These are phyloP conservation scores for Quercus mongolica DNA, from an alignment of 306 rosid species.

Conservation along the genomic window DNA sequence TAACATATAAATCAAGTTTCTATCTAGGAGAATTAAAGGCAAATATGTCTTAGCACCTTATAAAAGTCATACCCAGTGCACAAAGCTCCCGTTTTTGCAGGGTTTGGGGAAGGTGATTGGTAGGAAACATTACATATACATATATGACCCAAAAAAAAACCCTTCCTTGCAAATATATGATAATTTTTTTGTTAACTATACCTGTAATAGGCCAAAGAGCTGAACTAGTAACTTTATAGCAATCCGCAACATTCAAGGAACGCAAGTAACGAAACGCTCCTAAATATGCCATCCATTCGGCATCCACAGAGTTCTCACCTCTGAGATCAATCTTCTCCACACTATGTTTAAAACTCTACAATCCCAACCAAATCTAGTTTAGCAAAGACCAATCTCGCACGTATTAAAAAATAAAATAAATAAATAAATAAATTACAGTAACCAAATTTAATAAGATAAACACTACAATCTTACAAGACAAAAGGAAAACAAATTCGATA, in stretches of 20 bases:
- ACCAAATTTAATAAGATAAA: neutral
- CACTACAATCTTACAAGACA: neutral
- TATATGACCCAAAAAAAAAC: neutral
- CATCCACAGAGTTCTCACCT: conserved; percentile 54
- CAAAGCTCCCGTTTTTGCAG: too few species aligned
- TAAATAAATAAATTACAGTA: neutral
- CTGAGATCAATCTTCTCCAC: conserved; percentile 71
- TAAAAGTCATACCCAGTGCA: too few species aligned
- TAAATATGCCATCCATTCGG: conserved; percentile 93
- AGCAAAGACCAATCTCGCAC: neutral
- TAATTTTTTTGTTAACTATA: conserved; percentile 8
- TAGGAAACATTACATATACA: too few species aligned
- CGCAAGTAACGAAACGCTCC: conserved; percentile 71
- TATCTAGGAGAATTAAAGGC: too few species aligned
- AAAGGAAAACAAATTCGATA: neutral
- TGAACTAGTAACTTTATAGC: conserved; percentile 57
- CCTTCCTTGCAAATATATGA: neutral
- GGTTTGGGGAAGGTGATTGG: too few species aligned
- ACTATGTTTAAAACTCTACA: conserved; percentile 60
- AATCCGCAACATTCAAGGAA: conserved; percentile 54
- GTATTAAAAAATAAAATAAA: neutral
- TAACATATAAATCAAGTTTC: too few species aligned
- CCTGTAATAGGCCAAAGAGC: conserved; percentile 85
- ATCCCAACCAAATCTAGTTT: neutral
- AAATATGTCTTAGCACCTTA: too few species aligned